Percentiles rank a stretch among this genome's conserved stretches.
These are phyloP conservation scores for Colletotrichum aenigma DNA, from an alignment of 2,329 filamentous ascomycete genomes.

Conservation along the genomic window DNA sequence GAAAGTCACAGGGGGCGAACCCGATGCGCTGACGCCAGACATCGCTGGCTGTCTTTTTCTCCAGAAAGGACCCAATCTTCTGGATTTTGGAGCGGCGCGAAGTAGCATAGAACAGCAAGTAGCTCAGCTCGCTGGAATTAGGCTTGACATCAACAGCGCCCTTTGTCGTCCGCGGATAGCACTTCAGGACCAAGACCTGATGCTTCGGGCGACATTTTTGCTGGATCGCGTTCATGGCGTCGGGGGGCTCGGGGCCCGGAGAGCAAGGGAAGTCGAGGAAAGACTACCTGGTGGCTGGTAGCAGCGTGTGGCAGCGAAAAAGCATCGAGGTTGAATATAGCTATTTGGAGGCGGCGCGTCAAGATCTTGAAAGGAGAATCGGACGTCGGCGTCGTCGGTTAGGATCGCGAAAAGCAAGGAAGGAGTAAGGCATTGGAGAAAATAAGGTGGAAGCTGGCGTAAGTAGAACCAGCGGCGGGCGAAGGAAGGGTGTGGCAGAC, in stretches of 20 bases:
- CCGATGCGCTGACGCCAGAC: conserved; percentile 88
- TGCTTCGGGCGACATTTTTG: conserved; percentile 87
- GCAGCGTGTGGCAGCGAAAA: conserved; percentile 9
- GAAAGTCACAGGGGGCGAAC: conserved; percentile 48
- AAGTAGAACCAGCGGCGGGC: not conserved
- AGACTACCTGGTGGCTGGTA: conserved; percentile 10
- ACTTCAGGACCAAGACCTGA: conserved; percentile 94
- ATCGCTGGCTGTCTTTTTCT: conserved; percentile 91
- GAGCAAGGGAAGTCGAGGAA: not conserved
- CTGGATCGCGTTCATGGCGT: conserved; percentile 67
- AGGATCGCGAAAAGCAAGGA: conserved; percentile 17
- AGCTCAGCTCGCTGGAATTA: conserved; percentile 95
- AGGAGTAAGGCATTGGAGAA: conserved; percentile 13
- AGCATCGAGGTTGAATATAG: conserved; percentile 13
- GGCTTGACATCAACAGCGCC: conserved; percentile 91
- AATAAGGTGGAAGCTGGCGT: conserved; percentile 4
- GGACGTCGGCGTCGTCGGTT: conserved; percentile 2
- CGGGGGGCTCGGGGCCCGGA: conserved; percentile 23
- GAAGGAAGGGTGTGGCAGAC: conserved; percentile 25
- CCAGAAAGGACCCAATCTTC: conserved; percentile 93
- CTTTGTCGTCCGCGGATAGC: conserved; percentile 92
- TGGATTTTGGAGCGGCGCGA: conserved; percentile 94
- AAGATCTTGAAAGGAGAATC: not conserved
- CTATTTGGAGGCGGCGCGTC: conserved; percentile 1
- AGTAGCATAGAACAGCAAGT: conserved; percentile 95